Evolutionary conservation across 345 rosid genomes (phyloP).

Genomic region (Noccaea caerulescens): DNA sequence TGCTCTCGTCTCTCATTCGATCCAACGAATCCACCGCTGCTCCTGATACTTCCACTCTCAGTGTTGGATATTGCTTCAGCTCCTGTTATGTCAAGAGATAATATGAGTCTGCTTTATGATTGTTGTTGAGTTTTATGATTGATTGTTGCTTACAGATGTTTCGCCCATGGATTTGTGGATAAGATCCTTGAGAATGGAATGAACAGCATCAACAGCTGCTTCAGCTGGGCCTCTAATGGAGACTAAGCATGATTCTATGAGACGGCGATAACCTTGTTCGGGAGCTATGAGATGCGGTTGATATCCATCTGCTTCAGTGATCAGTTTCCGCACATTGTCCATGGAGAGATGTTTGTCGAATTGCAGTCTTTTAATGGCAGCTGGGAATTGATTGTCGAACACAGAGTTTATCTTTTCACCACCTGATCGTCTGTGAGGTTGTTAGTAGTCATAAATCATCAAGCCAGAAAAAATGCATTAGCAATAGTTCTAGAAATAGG

Average conservation of each 20-base stretch:
- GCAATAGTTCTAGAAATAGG: constrained; percentile 12
- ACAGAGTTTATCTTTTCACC: constrained; percentile 89
- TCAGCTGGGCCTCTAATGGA: constrained; percentile 93
- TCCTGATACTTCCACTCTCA: constrained; percentile 80
- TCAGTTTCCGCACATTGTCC: constrained; percentile 84
- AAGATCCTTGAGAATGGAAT: constrained; percentile 82
- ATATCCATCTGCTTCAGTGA: constrained; percentile 98
- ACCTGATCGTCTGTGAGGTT: constrained; percentile 79
- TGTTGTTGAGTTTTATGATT: constrained; percentile 1
- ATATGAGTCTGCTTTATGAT: neutral
- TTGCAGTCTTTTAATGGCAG: constrained; percentile 89
- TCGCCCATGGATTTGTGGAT: constrained; percentile 75
- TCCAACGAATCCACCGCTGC: constrained; percentile 88
- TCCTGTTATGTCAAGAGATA: constrained; percentile 52
- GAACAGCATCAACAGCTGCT: constrained; percentile 97
- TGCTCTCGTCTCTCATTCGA: constrained; percentile 94
- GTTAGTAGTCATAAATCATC: constrained; percentile 19
- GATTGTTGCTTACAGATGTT: constrained; percentile 55
- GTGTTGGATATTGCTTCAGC: constrained; percentile 86
- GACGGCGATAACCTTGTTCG: constrained; percentile 95
- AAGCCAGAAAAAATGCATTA: neutral
- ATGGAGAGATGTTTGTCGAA: constrained; percentile 88
- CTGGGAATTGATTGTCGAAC: constrained; percentile 88
- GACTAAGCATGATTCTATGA: constrained; percentile 83
- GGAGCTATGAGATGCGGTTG: constrained; percentile 99